Conservation (phyloP, 257 asterid genomes). For the Solanum lignicaule region DNA sequence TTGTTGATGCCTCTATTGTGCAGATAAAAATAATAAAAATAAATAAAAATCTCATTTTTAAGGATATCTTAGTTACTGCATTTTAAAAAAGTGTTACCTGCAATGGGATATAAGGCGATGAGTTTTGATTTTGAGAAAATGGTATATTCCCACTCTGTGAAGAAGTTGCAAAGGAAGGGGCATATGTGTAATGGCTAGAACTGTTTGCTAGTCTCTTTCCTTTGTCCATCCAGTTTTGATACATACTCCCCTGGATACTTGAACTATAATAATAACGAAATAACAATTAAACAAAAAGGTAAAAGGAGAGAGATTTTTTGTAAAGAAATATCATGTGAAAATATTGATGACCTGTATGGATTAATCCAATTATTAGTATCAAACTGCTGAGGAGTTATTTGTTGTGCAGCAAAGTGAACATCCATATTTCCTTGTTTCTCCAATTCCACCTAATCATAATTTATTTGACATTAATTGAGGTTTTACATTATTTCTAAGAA, state of each 20-base stretch:
- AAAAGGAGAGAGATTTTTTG: too few species aligned
- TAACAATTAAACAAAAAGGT: background rate
- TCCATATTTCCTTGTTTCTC: constrained; percentile 1
- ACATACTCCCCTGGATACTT: background rate
- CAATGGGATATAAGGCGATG: background rate
- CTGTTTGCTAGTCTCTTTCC: background rate
- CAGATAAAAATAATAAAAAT: too few species aligned
- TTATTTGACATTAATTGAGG: background rate
- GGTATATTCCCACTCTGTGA: background rate
- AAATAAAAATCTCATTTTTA: background rate
- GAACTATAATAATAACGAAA: background rate
- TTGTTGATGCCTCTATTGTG: too few species aligned
- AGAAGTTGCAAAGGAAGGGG: background rate
- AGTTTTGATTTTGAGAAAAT: background rate
- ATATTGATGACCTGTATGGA: background rate
- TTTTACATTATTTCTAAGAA: background rate
- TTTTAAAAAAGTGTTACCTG: background rate
- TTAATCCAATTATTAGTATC: background rate
- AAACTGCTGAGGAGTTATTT: background rate
- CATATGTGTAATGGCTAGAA: background rate
- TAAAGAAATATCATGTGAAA: background rate
- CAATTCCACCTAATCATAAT: constrained; percentile 9
- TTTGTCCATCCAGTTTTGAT: background rate
- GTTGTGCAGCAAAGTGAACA: background rate
- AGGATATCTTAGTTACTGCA: background rate